phyloP scores from a whole-genome alignment of 768 basidiomycete genomes.

The Suillus sp. region DNA sequence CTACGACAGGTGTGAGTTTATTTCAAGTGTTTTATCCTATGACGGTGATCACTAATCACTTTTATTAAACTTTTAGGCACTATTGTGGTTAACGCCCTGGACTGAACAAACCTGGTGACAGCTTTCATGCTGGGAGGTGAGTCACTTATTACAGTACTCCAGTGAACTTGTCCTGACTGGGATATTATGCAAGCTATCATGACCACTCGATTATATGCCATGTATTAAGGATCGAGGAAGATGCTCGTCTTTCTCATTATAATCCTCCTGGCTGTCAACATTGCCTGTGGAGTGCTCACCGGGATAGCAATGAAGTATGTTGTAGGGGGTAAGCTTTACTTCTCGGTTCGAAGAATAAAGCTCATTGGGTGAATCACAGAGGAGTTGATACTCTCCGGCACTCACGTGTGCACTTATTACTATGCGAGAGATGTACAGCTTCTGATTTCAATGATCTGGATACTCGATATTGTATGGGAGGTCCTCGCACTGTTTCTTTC shows the following conservation, averaged over 20 bases:
- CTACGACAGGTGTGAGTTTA: not conserved
- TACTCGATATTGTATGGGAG: not conserved
- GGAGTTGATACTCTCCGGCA: not conserved
- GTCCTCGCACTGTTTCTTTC: not conserved
- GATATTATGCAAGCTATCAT: not conserved
- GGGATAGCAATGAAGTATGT: not conserved
- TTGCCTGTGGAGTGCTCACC: not conserved
- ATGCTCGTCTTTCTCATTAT: not conserved
- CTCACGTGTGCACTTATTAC: not conserved
- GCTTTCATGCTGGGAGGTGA: not conserved
- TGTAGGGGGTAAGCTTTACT: not conserved
- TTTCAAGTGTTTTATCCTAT: not conserved
- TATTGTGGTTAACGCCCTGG: not conserved
- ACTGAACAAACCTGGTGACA: not conserved
- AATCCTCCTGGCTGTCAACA: not conserved
- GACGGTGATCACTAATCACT: not conserved
- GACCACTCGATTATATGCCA: not conserved
- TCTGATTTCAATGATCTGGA: not conserved
- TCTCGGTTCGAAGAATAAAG: not conserved
- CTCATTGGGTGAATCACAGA: not conserved
- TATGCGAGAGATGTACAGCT: not conserved
- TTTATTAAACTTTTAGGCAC: not conserved
- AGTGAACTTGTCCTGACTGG: not conserved
- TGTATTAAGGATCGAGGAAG: not conserved
- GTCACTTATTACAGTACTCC: not conserved